phyloP scores from a whole-genome alignment of 805 yeast genomes.

The Phaffomyces thermotolerans region DNA sequence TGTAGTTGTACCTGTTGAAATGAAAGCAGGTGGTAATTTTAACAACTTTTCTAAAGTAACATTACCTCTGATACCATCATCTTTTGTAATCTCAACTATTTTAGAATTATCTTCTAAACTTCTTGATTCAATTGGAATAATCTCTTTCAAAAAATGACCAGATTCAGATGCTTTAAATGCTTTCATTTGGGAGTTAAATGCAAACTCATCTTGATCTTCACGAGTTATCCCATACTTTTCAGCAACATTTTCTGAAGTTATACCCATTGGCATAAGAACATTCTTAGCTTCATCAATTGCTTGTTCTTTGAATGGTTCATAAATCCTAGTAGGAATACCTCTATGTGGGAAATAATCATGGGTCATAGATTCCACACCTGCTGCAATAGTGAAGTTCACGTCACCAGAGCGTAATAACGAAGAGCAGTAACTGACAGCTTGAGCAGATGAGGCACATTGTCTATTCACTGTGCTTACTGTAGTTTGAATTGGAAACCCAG shows the following conservation, averaged over 20 bases:
- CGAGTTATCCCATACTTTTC: slow-evolving; percentile 54
- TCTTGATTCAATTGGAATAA: slow-evolving; percentile 64
- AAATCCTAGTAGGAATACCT: slow-evolving; percentile 46
- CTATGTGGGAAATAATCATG: slow-evolving; percentile 66
- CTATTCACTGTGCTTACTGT: slow-evolving; percentile 79
- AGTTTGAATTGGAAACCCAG: slow-evolving; percentile 72
- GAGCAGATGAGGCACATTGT: slow-evolving; percentile 87
- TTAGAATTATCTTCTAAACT: slow-evolving; percentile 43
- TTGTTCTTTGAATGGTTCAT: slow-evolving; percentile 24
- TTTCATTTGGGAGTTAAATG: slow-evolving; percentile 73
- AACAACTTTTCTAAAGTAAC: slow-evolving; percentile 68
- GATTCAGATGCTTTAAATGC: slow-evolving; percentile 65
- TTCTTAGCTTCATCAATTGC: slow-evolving; percentile 42
- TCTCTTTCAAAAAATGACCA: slow-evolving; percentile 76
- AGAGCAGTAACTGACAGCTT: slow-evolving; percentile 81
- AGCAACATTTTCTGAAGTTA: slow-evolving; percentile 85
- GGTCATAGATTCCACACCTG: slow-evolving; percentile 89
- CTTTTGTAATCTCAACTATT: slow-evolving; percentile 38
- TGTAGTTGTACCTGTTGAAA: slow-evolving; percentile 65
- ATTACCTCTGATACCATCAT: slow-evolving; percentile 82
- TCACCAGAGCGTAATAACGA: slow-evolving; percentile 75
- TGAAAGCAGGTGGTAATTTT: slow-evolving; percentile 77
- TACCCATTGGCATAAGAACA: slow-evolving; percentile 90
- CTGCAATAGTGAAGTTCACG: slow-evolving; percentile 80
- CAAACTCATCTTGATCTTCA: slow-evolving; percentile 72